Evolutionary conservation across 805 yeast species (phyloP).

Genomic region (Candida nanaspora): DNA sequence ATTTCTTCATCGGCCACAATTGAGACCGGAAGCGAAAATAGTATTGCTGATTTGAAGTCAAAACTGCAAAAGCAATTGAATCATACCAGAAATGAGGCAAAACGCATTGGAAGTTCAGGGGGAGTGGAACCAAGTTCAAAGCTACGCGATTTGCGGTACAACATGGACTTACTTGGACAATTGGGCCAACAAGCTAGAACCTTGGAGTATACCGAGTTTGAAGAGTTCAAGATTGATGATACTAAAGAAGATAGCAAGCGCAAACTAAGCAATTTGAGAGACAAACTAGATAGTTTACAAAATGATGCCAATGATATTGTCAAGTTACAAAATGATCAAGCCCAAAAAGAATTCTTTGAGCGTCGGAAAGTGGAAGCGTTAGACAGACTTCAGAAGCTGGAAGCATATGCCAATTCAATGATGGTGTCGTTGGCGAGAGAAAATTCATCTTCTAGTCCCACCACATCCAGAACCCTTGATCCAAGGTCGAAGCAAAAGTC

Average conservation of each 20-base stretch:
- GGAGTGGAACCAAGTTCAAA: conserved; percentile 72
- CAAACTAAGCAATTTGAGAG: conserved; percentile 47
- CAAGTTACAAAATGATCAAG: conserved; percentile 46
- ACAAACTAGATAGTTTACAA: conserved; percentile 55
- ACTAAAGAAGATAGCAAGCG: conserved; percentile 37
- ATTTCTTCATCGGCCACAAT: no score
- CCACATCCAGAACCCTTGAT: conserved; percentile 18
- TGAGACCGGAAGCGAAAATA: conserved; percentile 8
- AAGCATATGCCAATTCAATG: conserved; percentile 27
- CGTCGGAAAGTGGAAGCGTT: conserved; percentile 60
- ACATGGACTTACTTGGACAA: conserved; percentile 78
- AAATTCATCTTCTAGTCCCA: background rate
- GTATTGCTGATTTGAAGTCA: conserved; percentile 27
- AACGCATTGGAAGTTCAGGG: conserved; percentile 31
- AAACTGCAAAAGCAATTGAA: conserved; percentile 37
- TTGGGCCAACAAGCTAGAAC: conserved; percentile 82
- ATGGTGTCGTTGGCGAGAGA: conserved; percentile 13
- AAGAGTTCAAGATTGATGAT: conserved; percentile 28
- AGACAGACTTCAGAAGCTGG: conserved; percentile 66
- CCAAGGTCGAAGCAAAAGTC: conserved; percentile 16
- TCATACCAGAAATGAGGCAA: conserved; percentile 36
- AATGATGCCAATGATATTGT: conserved; percentile 71
- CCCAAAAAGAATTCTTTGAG: conserved; percentile 45
- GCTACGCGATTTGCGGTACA: conserved; percentile 64
- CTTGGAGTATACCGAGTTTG: conserved; percentile 79